Percentiles rank a stretch among this genome's conserved stretches.
These are phyloP conservation scores for Starmerella sirachaensis DNA, from an alignment of 805 yeast genomes.

Conservation along the genomic window DNA sequence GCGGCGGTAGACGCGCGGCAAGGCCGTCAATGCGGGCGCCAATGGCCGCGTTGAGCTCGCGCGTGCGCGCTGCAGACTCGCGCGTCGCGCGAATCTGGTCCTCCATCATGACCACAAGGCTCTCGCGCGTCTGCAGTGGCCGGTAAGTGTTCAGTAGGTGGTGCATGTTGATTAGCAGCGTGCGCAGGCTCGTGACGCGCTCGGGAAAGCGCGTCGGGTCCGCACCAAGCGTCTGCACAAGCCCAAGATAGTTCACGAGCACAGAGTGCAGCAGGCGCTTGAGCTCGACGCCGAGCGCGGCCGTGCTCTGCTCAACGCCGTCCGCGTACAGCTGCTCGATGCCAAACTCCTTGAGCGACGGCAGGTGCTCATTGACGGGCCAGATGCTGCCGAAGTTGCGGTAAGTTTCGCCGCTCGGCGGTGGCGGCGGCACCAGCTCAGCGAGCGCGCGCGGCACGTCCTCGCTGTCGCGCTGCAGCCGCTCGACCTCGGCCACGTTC, in stretches of 20 bases:
- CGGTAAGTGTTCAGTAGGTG: slow-evolving; percentile 85
- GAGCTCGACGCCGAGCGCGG: slow-evolving; percentile 38
- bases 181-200: slow-evolving; percentile 68
- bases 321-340: slow-evolving; percentile 55
- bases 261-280: slow-evolving; percentile 70
- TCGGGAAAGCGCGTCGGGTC: slow-evolving; percentile 53
- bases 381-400: slow-evolving; percentile 84
- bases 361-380: slow-evolving; percentile 64
- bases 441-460: slow-evolving; percentile 12
- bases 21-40: slow-evolving; percentile 30
- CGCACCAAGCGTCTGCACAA: slow-evolving; percentile 62
- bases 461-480: slow-evolving; percentile 11
- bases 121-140: slow-evolving; percentile 90
- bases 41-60: slow-evolving; percentile 33
- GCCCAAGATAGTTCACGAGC: slow-evolving; percentile 66
- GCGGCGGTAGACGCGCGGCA: slow-evolving; percentile 24
- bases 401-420: slow-evolving; percentile 39
- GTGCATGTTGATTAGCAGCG: slow-evolving; percentile 76
- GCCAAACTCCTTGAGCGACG: slow-evolving; percentile 64
- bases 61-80: slow-evolving; percentile 28
- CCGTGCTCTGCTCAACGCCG: slow-evolving; percentile 17
- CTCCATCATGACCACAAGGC: slow-evolving; percentile 60
- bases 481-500: slow-evolving; percentile 29
- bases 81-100: slow-evolving; percentile 41
- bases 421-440: slow-evolving; percentile 27